Percentiles rank a stretch among this genome's conserved stretches.
These are phyloP conservation scores for Xylaria nigripes DNA, from an alignment of 495 filamentous ascomycete genomes.

Conservation along the genomic window DNA sequence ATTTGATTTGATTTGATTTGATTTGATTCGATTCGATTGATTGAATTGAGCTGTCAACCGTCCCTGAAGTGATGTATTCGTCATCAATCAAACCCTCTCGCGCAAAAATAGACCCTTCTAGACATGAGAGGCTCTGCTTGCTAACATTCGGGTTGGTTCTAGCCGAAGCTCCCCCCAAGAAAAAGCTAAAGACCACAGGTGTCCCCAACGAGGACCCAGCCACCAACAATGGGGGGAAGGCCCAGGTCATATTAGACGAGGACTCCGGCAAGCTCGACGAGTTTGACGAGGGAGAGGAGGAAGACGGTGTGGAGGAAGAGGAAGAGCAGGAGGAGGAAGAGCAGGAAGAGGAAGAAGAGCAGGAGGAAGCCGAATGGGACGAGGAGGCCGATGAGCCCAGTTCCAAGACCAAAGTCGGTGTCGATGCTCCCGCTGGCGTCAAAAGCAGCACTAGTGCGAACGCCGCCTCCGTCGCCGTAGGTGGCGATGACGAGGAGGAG, in stretches of 20 bases:
- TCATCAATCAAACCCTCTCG: background rate
- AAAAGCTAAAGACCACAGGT: slow-evolving; percentile 37
- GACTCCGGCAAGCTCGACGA: slow-evolving; percentile 25
- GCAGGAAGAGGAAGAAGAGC: slow-evolving; percentile 20
- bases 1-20: no score
- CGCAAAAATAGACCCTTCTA: background rate
- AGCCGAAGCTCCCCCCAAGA: slow-evolving; percentile 40
- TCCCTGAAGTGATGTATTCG: background rate
- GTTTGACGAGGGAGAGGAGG: slow-evolving; percentile 20
- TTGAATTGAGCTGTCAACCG: background rate
- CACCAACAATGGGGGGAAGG: slow-evolving; percentile 25
- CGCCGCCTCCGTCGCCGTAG: slow-evolving; percentile 20
- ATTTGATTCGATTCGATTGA: no score
- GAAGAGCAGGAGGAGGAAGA: slow-evolving; percentile 28
- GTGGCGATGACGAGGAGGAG: slow-evolving; percentile 28
- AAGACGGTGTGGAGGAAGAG: slow-evolving; percentile 30
- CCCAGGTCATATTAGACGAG: background rate
- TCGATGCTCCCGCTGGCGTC: slow-evolving; percentile 24
- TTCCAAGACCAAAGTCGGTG: slow-evolving; percentile 20
- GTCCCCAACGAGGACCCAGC: slow-evolving; percentile 22
- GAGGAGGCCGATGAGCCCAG: slow-evolving; percentile 27
- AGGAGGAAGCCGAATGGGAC: slow-evolving; percentile 28
- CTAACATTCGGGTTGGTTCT: slow-evolving; percentile 12
- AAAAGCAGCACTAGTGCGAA: slow-evolving; percentile 26
- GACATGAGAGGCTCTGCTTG: background rate